Conservation (phyloP, 2,329 filamentous ascomycete genomes). For the Eutypella sp. region DNA sequence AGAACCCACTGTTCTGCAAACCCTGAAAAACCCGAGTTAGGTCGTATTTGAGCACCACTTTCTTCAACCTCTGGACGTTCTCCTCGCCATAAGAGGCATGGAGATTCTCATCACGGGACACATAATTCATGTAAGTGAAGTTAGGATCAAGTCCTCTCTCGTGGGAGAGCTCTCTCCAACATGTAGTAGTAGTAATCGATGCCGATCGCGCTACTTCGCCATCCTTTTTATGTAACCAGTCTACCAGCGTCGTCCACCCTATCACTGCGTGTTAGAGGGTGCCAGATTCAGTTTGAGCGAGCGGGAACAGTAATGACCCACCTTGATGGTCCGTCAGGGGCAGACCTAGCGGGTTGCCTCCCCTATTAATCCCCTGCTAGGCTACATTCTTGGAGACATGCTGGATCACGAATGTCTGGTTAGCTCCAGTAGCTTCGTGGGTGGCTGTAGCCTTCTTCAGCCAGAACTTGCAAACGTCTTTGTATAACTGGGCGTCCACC, state of each 20-base stretch:
- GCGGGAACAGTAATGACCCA: conserved; percentile 6
- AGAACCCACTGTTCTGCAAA: not conserved
- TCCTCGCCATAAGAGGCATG: not conserved
- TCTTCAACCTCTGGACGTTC: not conserved
- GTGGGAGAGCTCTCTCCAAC: not conserved
- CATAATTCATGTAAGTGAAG: not conserved
- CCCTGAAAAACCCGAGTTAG: not conserved
- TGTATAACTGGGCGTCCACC: conserved; percentile 21
- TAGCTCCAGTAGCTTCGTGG: conserved; percentile 12
- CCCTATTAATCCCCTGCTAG: conserved; percentile 8
- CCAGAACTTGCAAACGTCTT: conserved; percentile 22
- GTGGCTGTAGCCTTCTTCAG: conserved; percentile 7
- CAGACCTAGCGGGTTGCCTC: conserved; percentile 14
- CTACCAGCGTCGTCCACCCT: not conserved
- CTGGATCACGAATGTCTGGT: conserved; percentile 16
- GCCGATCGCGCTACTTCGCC: conserved; percentile 3
- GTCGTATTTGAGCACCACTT: not conserved
- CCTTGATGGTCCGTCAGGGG: conserved; percentile 10
- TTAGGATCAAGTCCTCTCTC: not conserved
- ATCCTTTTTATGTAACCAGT: conserved; percentile 3
- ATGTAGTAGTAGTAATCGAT: not conserved
- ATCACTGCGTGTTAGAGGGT: not conserved
- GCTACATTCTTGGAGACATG: conserved; percentile 9
- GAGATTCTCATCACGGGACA: not conserved
- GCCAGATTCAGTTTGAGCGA: not conserved